phyloP scores from a whole-genome alignment of 108 stramenopile genomes.

The Chaetoceros tenuissimus region DNA sequence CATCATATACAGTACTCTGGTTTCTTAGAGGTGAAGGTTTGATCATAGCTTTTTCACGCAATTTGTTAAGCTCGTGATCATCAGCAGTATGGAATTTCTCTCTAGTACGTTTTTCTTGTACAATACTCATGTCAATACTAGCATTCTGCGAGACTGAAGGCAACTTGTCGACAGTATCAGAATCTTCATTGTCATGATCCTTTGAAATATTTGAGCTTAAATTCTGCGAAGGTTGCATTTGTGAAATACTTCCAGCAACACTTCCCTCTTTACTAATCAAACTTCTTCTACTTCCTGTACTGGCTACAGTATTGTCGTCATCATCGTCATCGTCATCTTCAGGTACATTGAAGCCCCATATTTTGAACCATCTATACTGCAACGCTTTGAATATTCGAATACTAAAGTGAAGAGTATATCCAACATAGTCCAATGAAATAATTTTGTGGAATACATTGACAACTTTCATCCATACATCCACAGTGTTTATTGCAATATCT shows the following conservation, averaged over 20 bases:
- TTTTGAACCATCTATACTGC: constrained; percentile 18
- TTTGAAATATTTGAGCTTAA: no score
- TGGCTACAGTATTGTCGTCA: constrained; percentile 24
- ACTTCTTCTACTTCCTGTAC: constrained; percentile 9
- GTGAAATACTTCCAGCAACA: neutral
- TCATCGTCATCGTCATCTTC: constrained; percentile 32
- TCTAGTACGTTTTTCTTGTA: no score
- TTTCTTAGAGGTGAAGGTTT: neutral
- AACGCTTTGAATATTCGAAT: constrained; percentile 19
- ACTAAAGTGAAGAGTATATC: constrained; percentile 4
- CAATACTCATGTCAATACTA: no score
- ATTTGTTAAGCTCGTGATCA: neutral
- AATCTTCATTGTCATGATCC: no score
- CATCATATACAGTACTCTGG: neutral
- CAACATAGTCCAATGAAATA: constrained; percentile 12
- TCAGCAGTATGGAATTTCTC: neutral
- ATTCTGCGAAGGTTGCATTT: neutral
- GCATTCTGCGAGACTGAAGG: no score
- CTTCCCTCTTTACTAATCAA: neutral
- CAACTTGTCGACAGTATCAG: no score
- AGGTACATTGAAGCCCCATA: constrained; percentile 14
- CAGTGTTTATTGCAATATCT: neutral
- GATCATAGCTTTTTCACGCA: neutral
- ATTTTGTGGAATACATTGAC: constrained; percentile 2
- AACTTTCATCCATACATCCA: constrained; percentile 5